Conservation (phyloP, 2,329 filamentous ascomycete genomes). For the Fusarium aywerte region DNA sequence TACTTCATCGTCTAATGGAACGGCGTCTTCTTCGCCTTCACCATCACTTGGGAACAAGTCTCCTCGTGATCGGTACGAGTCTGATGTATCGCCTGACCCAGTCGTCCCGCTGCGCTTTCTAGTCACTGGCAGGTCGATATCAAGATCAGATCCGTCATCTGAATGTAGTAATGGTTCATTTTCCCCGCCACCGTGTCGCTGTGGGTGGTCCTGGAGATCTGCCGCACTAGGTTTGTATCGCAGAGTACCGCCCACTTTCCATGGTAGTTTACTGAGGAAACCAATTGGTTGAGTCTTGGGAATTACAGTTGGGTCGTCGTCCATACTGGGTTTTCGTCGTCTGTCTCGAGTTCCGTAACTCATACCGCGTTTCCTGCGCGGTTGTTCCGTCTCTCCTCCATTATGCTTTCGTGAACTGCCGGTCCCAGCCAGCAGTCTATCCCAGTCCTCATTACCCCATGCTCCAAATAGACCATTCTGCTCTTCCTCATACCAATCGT, state of each 20-base stretch:
- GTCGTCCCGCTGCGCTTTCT: constrained; percentile 79
- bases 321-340: constrained; percentile 58
- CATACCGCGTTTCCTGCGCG: constrained; percentile 82
- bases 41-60: constrained; percentile 91
- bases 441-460: constrained; percentile 87
- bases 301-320: constrained; percentile 88
- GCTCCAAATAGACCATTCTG: constrained; percentile 69
- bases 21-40: constrained; percentile 88
- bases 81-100: constrained; percentile 82
- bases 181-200: constrained; percentile 65
- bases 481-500: constrained; percentile 85
- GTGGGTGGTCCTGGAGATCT: constrained; percentile 87
- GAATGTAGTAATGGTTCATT: constrained; percentile 73
- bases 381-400: constrained; percentile 64
- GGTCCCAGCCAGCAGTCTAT: constrained; percentile 79
- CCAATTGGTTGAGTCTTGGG: constrained; percentile 86
- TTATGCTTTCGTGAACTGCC: constrained; percentile 57
- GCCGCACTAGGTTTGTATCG: constrained; percentile 92
- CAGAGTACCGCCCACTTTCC: constrained; percentile 82
- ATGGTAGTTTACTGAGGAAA: constrained; percentile 85
- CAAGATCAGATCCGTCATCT: constrained; percentile 48
- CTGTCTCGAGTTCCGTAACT: constrained; percentile 80
- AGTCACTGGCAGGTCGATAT: constrained; percentile 47
- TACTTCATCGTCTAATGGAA: constrained; percentile 93
- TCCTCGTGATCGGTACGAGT: constrained; percentile 86